phyloP scores from a whole-genome alignment of 345 rosid genomes.

The Draba incana region DNA sequence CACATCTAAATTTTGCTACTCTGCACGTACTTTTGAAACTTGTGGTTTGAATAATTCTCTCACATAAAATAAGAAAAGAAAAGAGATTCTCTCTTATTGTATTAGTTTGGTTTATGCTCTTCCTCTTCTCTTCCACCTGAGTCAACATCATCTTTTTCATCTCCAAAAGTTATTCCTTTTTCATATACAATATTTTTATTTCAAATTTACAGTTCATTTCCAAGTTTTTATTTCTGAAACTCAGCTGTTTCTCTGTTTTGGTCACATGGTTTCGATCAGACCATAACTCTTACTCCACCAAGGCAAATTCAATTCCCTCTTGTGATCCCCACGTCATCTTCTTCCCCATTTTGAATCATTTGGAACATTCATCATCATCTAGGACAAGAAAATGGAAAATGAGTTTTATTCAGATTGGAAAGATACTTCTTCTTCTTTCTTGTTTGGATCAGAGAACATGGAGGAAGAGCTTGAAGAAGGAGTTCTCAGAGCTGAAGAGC shows the following conservation, averaged over 20 bases:
- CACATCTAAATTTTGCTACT: conserved; percentile 27
- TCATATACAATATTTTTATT: background rate
- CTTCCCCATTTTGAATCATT: too few relatives aligned
- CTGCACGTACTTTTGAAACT: conserved; percentile 37
- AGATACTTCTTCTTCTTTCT: conserved; percentile 40
- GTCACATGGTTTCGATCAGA: conserved; percentile 39
- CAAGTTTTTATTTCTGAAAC: conserved; percentile 33
- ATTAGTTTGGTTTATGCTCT: conserved; percentile 38
- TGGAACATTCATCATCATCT: too few relatives aligned
- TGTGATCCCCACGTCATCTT: conserved; percentile 34
- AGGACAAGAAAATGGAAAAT: conserved; percentile 51
- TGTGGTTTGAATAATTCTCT: conserved; percentile 41
- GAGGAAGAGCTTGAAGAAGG: conserved; percentile 58
- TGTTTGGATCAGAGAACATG: conserved; percentile 49
- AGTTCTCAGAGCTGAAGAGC: conserved; percentile 37
- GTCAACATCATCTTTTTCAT: conserved; percentile 44
- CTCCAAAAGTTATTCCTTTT: conserved; percentile 22
- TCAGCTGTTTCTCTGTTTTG: conserved; percentile 39
- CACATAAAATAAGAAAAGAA: background rate
- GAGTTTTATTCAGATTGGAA: conserved; percentile 55
- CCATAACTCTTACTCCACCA: conserved; percentile 36
- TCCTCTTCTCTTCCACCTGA: conserved; percentile 44
- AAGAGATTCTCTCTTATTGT: conserved; percentile 28
- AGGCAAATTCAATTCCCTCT: background rate
- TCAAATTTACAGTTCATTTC: conserved; percentile 34